These are phyloP conservation scores for Paecilomyces variotii DNA, from an alignment of 2,329 filamentous ascomycete genomes.

Conservation along the genomic window DNA sequence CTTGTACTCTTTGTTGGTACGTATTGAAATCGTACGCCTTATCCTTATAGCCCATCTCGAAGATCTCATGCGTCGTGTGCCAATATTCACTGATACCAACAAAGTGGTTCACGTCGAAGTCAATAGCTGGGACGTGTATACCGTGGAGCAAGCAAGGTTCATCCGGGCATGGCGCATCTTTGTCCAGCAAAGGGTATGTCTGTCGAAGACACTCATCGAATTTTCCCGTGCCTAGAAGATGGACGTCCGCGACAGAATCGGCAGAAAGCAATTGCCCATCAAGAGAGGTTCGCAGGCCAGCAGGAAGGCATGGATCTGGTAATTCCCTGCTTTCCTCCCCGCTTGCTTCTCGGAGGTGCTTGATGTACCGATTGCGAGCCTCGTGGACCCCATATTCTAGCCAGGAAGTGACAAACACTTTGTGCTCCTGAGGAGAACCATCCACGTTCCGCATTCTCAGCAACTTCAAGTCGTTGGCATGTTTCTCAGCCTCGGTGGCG, in stretches of 20 bases:
- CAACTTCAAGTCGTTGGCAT: slow-evolving; percentile 80
- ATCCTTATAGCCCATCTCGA: slow-evolving; percentile 65
- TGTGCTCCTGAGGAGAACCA: slow-evolving; percentile 69
- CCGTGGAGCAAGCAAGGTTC: slow-evolving; percentile 84
- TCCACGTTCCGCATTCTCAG: slow-evolving; percentile 77
- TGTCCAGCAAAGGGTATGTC: slow-evolving; percentile 80
- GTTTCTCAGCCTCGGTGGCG: slow-evolving; percentile 77
- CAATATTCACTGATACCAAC: slow-evolving; percentile 97
- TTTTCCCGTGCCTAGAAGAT: slow-evolving; percentile 72
- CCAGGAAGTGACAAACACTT: slow-evolving; percentile 94
- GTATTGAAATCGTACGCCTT: slow-evolving; percentile 83
- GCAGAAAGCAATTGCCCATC: slow-evolving; percentile 53
- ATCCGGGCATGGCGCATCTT: slow-evolving; percentile 76
- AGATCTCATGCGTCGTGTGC: slow-evolving; percentile 96
- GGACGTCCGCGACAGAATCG: slow-evolving; percentile 35
- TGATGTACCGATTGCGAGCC: slow-evolving; percentile 77
- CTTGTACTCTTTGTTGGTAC: slow-evolving; percentile 75
- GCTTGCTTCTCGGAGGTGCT: slow-evolving; percentile 62
- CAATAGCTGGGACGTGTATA: slow-evolving; percentile 86
- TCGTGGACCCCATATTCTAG: slow-evolving; percentile 95
- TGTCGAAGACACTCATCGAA: slow-evolving; percentile 77
- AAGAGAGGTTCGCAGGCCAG: slow-evolving; percentile 64
- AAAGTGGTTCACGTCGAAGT: slow-evolving; percentile 96
- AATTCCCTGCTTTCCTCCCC: slow-evolving; percentile 56
- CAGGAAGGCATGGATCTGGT: slow-evolving; percentile 84